Evolutionary conservation across 176 grass and related monocot species (phyloP).

Genomic region (Tillandsia leiboldiana): DNA sequence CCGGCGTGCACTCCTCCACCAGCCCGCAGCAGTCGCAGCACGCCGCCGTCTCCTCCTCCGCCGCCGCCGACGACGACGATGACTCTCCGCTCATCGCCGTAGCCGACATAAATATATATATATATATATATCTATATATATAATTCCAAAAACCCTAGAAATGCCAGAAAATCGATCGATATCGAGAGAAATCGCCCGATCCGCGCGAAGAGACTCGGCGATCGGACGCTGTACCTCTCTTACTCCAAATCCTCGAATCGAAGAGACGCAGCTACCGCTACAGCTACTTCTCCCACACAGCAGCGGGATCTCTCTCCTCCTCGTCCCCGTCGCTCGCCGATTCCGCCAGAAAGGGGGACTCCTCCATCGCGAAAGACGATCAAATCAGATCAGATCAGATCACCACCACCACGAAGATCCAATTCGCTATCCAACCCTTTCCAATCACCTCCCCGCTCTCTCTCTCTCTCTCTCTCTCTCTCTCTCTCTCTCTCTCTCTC

Average conservation of each 20-base stretch:
- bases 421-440: constrained; percentile 8
- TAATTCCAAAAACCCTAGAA: too few species aligned
- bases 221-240: background rate
- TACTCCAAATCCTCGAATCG: too few species aligned
- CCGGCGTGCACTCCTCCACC: constrained; percentile 77
- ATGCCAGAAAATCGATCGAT: background rate
- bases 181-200: background rate
- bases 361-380: constrained; percentile 6
- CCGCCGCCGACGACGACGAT: background rate
- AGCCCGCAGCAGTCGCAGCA: constrained; percentile 80
- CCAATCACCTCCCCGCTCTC: background rate
- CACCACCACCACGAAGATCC: too few species aligned
- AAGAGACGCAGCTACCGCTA: too few species aligned
- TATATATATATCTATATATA: too few species aligned
- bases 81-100: constrained; percentile 23
- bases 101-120: constrained; percentile 2
- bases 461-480: background rate
- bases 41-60: constrained; percentile 29
- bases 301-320: background rate
- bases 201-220: background rate
- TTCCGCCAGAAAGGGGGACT: background rate
- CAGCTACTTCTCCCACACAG: too few species aligned
- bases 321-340: background rate
- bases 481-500: constrained; percentile 2
- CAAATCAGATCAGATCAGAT: background rate